phyloP scores from a whole-genome alignment of 192 early-diverging fungal genomes.

The Physocladia obscura region DNA sequence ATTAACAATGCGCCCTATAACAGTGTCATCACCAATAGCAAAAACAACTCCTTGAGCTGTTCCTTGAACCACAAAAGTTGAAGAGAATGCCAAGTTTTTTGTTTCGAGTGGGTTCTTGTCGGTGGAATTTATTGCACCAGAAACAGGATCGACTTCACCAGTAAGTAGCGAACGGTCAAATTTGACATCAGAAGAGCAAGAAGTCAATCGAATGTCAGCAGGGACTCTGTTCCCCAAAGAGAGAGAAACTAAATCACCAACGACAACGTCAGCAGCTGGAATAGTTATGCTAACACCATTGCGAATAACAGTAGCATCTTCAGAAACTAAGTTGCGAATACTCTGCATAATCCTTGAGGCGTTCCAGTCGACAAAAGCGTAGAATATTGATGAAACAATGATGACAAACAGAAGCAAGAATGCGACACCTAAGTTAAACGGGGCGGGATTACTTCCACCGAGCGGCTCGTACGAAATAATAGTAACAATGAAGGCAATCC shows the following conservation, averaged over 20 bases:
- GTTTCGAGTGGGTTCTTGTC: slow-evolving; percentile 87
- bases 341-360: slow-evolving; percentile 22
- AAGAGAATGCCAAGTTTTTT: slow-evolving; percentile 86
- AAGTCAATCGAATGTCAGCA: slow-evolving; percentile 41
- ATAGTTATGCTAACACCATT: slow-evolving; percentile 65
- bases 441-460: slow-evolving; percentile 11
- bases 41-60: slow-evolving; percentile 55
- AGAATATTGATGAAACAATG: slow-evolving; percentile 28
- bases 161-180: slow-evolving; percentile 47
- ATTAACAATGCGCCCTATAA: slow-evolving; percentile 51
- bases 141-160: slow-evolving; percentile 61
- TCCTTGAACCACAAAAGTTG: slow-evolving; percentile 70
- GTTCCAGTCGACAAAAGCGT: slow-evolving; percentile 33
- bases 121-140: slow-evolving; percentile 57
- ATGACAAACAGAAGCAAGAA: slow-evolving; percentile 30
- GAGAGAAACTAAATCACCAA: slow-evolving; percentile 47
- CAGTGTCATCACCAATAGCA: slow-evolving; percentile 51
- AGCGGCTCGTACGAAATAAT: slow-evolving; percentile 32
- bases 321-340: slow-evolving; percentile 3
- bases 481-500: slow-evolving; percentile 24
- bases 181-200: slow-evolving; percentile 38
- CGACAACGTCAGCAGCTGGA: slow-evolving; percentile 42
- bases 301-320: slow-evolving; percentile 53
- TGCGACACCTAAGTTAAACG: slow-evolving; percentile 31
- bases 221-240: slow-evolving; percentile 46